Percentiles rank a stretch among this genome's conserved stretches.
phyloP scores from a whole-genome alignment of 371 early-diverging fungal species.

The Dinochytrium kinnereticum region DNA sequence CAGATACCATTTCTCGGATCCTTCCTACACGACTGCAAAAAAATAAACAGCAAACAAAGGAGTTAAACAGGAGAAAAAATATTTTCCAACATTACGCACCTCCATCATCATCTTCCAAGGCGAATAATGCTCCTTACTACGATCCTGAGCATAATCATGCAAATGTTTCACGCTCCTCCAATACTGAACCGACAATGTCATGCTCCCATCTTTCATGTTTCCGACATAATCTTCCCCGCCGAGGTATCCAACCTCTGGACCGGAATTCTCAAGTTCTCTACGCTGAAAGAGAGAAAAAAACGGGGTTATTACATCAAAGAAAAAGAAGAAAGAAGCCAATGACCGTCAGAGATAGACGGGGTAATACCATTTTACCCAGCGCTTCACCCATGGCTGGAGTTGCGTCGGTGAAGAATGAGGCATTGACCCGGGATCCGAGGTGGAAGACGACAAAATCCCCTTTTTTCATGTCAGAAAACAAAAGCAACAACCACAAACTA shows the following conservation, averaged over 20 bases:
- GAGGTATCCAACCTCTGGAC: conserved; percentile 30
- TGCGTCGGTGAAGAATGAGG: background rate
- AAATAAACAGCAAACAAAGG: background rate
- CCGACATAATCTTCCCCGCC: conserved; percentile 21
- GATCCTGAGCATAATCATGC: conserved; percentile 13
- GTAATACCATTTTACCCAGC: conserved; percentile 18
- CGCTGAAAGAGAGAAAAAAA: background rate
- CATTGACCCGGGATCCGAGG: conserved; percentile 27
- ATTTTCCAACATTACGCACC: background rate
- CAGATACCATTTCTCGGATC: conserved; percentile 22
- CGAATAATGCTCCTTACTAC: conserved; percentile 1
- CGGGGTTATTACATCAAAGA: too few species aligned
- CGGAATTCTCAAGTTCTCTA: conserved; percentile 14
- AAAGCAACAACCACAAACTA: background rate
- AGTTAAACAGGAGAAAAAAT: too few species aligned
- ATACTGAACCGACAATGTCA: conserved; percentile 25
- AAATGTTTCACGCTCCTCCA: conserved; percentile 29
- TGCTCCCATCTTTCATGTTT: background rate
- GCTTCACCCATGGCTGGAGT: conserved; percentile 15
- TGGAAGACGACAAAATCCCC: conserved; percentile 37
- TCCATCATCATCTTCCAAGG: conserved; percentile 23
- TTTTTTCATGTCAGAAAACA: background rate
- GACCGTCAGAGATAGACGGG: too few species aligned
- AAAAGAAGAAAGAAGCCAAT: too few species aligned
- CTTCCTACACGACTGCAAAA: background rate